Base-by-base conservation (phyloP, 306 rosid species). In the Hippophae gyantsensis region DNA sequence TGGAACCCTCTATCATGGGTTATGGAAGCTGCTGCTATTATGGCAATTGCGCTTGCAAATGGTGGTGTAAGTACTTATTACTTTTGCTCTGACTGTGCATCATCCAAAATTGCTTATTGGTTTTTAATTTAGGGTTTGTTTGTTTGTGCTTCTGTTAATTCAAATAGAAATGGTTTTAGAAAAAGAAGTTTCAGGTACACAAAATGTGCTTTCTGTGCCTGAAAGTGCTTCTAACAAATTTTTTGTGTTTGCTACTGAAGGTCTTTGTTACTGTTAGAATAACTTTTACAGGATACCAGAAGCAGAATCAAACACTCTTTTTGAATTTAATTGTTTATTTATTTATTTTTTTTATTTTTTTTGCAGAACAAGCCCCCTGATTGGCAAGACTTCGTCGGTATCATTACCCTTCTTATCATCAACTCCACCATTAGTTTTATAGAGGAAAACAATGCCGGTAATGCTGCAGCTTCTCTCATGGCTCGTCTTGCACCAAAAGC, bases 1-100 rank as follows among this genome's bases (percentile, higher is more conserved):
- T 92, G 98, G 98, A 92, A 92, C 63, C 98, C 98, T 70, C 86
- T 92, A 26, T 87, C 98, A 54, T 92, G 98, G 98, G 98, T 92
- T 49, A 92, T 92, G 98, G 98, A 92, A 68, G 96, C 96, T 46
- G 96, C 98, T 65, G 98, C 98, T 61, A 92, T 92, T 26, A 92
- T 92, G 98, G 96, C 98, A 8, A 92, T 92, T 81, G 98, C 98
- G 0, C 96, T 92, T 51, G 98, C 98, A 5, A 92, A 92, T 83
- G 98, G 98, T 67, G 98, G 98, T 78, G 98, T 92, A 57, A 81
- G 82, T 76, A 6, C 13, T 69, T 23, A 10, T 48, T 51, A 52
- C 54, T 68, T 52, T 13, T 13, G 66, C 57, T 80, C 13, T 13
- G 7, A 14, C 55, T 14, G 53, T 59, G 32, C 9, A 53, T 52